Base-by-base conservation (phyloP, 345 rosid genomes). In the Citrus sp. region DNA sequence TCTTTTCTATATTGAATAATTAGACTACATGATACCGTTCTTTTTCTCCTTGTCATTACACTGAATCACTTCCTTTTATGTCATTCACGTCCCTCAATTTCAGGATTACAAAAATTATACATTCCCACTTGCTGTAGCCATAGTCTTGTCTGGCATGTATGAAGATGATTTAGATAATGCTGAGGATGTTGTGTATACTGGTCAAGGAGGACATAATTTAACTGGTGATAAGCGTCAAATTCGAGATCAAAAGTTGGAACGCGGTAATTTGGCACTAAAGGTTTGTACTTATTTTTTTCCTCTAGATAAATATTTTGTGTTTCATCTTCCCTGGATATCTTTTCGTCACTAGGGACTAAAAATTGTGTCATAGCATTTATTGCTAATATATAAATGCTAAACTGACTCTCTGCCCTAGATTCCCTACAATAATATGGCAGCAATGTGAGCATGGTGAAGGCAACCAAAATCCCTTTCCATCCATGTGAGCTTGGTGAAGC, bases 111-210 rank as follows among this genome's bases (percentile, higher is more conserved):
- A n/a, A 37, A 55, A 86, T 51, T 90, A 89, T 78, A 68, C 54
- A 1, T 83, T 94, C 46, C 99, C 99, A 54, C 76, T 96, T 77
- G 97, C 97, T 0, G 85, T 87, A 64, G 89, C 93, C 62, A 86
- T 96, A 76, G 91, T 96, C 74, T 66, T 96, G 74, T 96, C 99
- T 3, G 99, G 99, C 77, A 87, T 90, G 92, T 96, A 96, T 46
- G 98, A 96, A 80, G 99, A 94, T 90, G 99, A 96, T 84, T 79
- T 90, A 12, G 99, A 96, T 90, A 92, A 96, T 83, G 92, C 98
- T 24, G 99, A 96, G 58, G 93, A 89, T 51, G 88, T 96, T 63
- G 83, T 89, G 25, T 96, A 96, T 80, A 96, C 99, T 78, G 98
- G 99, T 25, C 98, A 94, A 86, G 98, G 99, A 54, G 98, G 99